Evolutionary conservation across 768 basidiomycete genomes (phyloP), one percentile per base, ranked within the genome.

Genomic region (Lentinula aciculospora): DNA sequence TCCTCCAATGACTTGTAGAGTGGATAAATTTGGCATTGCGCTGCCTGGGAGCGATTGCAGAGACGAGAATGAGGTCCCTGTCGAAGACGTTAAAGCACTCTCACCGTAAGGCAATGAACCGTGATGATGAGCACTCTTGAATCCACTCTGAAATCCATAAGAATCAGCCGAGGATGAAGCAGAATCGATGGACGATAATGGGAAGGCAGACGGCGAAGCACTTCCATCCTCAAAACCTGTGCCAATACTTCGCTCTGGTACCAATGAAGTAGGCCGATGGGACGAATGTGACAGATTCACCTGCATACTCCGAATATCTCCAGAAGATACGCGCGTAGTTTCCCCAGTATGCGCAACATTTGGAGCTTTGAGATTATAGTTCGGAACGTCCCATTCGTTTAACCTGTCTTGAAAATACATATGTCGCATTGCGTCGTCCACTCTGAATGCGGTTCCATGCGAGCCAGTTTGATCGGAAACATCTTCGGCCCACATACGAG

Each of bases 401-500:
- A 57, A 39, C 25, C 56, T 46, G 17, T 31, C 9, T 34, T 34
- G 57, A 23, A 60, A 37, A n/a, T 39, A 31, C 47, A 55, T 37
- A 45, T n/a, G 25, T 48, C 42, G 55, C 21, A n/a, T 17, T 36
- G 58, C 47, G 8, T 54, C 23, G 45, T 61, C 39, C 28, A 61
- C 53, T 39, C 50, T 39, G 44, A 55, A 23, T 46, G 50, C 47
- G 31, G 42, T 58, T n/a, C 60, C 44, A 34, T 49, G 58, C 15
- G 50, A 45, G 56, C 64, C 62, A 2, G 69, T 71, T 59, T 73
- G 68, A 51, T 73, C 69, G 7, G 66, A 67, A 7, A 75, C 71
- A 51, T 71, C 71, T 61, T 81, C 75, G 13, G 73, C 80, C 81
- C 81, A 82, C 56, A 72, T 70, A 53, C 72, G 71, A 15, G 79